phyloP scores from a whole-genome alignment of 805 yeast genomes.

The Wickerhamomyces hampshirensis region DNA sequence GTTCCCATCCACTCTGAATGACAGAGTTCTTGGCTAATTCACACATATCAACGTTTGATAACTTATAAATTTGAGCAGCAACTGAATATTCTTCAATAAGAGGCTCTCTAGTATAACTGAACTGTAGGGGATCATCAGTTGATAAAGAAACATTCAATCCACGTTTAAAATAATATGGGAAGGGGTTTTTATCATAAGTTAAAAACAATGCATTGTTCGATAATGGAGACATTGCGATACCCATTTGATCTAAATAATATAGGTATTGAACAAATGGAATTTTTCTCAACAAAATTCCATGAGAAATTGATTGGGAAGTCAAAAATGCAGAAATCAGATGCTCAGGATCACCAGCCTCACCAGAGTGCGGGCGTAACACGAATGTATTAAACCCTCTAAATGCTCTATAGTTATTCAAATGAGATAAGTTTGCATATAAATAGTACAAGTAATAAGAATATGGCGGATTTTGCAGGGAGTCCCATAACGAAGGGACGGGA shows the following conservation, averaged over 20 bases:
- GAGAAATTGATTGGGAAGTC: constrained; percentile 89
- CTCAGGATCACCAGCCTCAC: constrained; percentile 99
- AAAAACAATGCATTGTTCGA: constrained; percentile 94
- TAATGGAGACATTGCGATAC: constrained; percentile 97
- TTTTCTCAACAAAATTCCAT: constrained; percentile 90
- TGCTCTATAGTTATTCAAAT: constrained; percentile 80
- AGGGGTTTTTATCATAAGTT: constrained; percentile 96
- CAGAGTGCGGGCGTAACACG: constrained; percentile 96
- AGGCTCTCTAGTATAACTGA: constrained; percentile 95
- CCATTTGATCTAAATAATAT: constrained; percentile 90
- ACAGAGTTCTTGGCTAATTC: constrained; percentile 94
- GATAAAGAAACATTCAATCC: constrained; percentile 93
- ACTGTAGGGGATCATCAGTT: constrained; percentile 97
- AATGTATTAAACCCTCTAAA: constrained; percentile 78
- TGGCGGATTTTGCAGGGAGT: constrained; percentile 80
- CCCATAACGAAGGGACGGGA: constrained; percentile 88
- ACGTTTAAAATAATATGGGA: constrained; percentile 82
- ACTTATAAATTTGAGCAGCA: constrained; percentile 95
- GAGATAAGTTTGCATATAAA: constrained; percentile 78
- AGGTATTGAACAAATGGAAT: constrained; percentile 93
- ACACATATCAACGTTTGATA: constrained; percentile 95
- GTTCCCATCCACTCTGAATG: constrained; percentile 90
- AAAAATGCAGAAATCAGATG: constrained; percentile 88
- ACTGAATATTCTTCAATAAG: constrained; percentile 96
- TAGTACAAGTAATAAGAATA: constrained; percentile 93